Conservation (phyloP, 768 basidiomycete species). For the Royoungia palumana region DNA sequence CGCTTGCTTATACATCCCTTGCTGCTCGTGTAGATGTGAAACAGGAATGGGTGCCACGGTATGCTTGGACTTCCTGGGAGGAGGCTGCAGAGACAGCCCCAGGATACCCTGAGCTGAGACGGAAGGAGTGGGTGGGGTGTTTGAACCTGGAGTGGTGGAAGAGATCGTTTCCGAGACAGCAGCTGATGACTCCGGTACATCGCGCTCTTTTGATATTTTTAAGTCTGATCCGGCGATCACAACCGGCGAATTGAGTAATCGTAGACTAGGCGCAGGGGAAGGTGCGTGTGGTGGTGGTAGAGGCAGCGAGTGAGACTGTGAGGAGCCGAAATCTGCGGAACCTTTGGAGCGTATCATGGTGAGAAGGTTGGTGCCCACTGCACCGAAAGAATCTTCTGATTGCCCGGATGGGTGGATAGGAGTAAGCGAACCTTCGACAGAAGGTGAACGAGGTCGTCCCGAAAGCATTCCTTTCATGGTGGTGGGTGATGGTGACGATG, state of each 20-base stretch:
- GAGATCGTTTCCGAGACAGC: slow-evolving; percentile 7
- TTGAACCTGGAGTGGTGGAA: slow-evolving; percentile 28
- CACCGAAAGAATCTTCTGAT: slow-evolving; percentile 55
- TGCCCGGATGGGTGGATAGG: slow-evolving; percentile 34
- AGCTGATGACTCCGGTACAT: slow-evolving; percentile 21
- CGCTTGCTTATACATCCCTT: slow-evolving; percentile 25
- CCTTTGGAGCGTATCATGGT: slow-evolving; percentile 47
- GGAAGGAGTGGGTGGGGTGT: slow-evolving; percentile 17
- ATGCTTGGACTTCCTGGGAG: slow-evolving; percentile 30
- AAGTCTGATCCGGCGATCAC: slow-evolving; percentile 29
- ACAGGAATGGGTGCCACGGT: background rate
- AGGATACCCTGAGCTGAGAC: slow-evolving; percentile 31
- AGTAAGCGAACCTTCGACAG: slow-evolving; percentile 43
- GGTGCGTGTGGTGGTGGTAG: slow-evolving; percentile 21
- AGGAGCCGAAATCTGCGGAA: slow-evolving; percentile 23
- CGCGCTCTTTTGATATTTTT: slow-evolving; percentile 40
- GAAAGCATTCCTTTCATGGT: slow-evolving; percentile 22
- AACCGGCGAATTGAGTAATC: slow-evolving; percentile 20
- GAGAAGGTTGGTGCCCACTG: slow-evolving; percentile 53
- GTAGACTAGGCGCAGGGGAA: slow-evolving; percentile 28
- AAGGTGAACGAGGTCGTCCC: slow-evolving; percentile 27
- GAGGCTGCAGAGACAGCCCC: slow-evolving; percentile 33
- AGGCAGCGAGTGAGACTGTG: slow-evolving; percentile 32
- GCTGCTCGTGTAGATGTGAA: slow-evolving; percentile 4
- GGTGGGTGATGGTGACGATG: slow-evolving; percentile 16